Percentiles rank a stretch among this genome's conserved stretches.
phyloP scores from a whole-genome alignment of 306 rosid genomes.

The Citrullus colocynthis region DNA sequence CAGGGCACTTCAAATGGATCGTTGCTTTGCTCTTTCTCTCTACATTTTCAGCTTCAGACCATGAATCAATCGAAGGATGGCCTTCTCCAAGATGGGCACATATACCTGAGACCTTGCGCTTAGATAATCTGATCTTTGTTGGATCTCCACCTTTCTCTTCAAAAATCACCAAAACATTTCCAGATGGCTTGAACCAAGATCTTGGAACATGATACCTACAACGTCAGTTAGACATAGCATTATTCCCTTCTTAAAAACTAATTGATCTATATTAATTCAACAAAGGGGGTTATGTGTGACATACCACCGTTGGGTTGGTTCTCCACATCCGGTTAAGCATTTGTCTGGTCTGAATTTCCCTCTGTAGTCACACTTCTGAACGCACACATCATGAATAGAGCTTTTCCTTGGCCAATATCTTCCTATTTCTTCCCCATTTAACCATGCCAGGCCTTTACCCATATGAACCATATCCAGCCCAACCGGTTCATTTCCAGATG shows the following conservation, averaged over 20 bases:
- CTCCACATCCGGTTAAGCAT: constrained; percentile 85
- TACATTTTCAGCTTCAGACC: constrained; percentile 22
- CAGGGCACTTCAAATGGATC: constrained; percentile 47
- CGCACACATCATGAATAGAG: constrained; percentile 45
- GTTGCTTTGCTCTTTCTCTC: constrained; percentile 18
- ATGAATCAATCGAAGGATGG: constrained; percentile 36
- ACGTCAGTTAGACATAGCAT: background rate
- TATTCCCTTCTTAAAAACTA: background rate
- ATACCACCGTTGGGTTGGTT: constrained; percentile 89
- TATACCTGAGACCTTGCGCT: constrained; percentile 34
- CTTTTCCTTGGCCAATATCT: constrained; percentile 81
- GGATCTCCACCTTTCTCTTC: constrained; percentile 97
- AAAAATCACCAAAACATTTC: constrained; percentile 66
- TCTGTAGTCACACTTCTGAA: constrained; percentile 71
- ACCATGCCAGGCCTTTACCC: constrained; percentile 99
- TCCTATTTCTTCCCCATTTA: constrained; percentile 96
- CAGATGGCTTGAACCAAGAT: constrained; percentile 91
- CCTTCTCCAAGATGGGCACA: constrained; percentile 60
- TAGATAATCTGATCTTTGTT: constrained; percentile 33
- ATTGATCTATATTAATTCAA: background rate
- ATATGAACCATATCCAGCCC: constrained; percentile 84
- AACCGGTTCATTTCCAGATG: constrained; percentile 63
- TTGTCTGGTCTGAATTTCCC: constrained; percentile 74
- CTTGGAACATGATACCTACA: constrained; percentile 92
- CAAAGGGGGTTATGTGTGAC: background rate